Percentiles rank a stretch among this genome's conserved stretches.
Conservation (phyloP, 2,329 filamentous ascomycete species). For the Sporothrix schenckii region DNA sequence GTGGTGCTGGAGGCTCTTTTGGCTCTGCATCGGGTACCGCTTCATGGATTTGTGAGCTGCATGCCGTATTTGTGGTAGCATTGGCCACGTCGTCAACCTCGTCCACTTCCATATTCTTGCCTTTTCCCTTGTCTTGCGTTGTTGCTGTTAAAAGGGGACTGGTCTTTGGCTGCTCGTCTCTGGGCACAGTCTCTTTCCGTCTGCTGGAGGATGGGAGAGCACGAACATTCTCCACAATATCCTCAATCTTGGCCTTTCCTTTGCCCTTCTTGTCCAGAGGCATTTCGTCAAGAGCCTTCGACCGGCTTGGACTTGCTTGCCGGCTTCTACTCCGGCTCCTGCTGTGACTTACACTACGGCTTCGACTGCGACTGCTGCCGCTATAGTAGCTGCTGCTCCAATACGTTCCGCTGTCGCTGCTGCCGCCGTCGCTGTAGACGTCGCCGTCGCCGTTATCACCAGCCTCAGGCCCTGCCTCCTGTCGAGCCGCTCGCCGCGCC, state of each 20-base stretch:
- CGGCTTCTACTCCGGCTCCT: slow-evolving; percentile 30
- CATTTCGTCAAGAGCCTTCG: neutral
- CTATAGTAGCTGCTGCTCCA: slow-evolving; percentile 32
- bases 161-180: neutral
- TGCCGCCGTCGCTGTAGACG: neutral
- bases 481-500: neutral
- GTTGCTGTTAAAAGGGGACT: neutral
- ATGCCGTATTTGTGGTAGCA: neutral
- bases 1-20: neutral
- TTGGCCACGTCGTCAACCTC: too few species aligned
- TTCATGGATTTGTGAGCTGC: neutral
- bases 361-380: slow-evolving; percentile 37
- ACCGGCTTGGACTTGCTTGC: neutral
- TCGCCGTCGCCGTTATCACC: neutral
- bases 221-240: slow-evolving; percentile 22
- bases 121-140: slow-evolving; percentile 30
- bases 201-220: neutral
- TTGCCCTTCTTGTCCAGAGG: slow-evolving; percentile 17
- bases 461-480: neutral
- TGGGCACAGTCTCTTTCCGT: slow-evolving; percentile 23
- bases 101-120: slow-evolving; percentile 26
- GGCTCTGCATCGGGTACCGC: neutral
- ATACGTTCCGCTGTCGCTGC: slow-evolving; percentile 29
- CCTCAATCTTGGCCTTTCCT: slow-evolving; percentile 26
- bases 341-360: slow-evolving; percentile 40